Evolutionary conservation across 140 eudicot species (phyloP), one percentile per base, ranked within the genome.

Genomic region (Cichorium intybus): DNA sequence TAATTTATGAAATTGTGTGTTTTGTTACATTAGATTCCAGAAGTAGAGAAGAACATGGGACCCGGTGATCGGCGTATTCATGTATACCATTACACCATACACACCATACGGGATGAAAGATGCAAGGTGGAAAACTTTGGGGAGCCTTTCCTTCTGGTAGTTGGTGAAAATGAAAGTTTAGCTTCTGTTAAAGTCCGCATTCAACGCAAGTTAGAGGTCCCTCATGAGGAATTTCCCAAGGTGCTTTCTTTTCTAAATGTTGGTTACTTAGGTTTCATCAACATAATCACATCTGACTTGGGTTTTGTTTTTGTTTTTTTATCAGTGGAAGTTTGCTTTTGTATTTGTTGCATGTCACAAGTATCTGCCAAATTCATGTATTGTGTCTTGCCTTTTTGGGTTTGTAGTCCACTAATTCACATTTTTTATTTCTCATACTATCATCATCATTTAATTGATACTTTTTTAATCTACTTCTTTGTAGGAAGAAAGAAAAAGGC

Each of bases 261-360:
- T n/a, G n/a, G n/a, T n/a, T n/a, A n/a, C n/a, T n/a, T n/a, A n/a
- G n/a, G n/a, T n/a, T n/a, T n/a, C n/a, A n/a, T n/a, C n/a, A 18
- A 18, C 49, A 47, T 47, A 47, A 21, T 33, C 4, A 6, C 7
- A 21, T 20, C 2, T 59, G 16, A 46, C n/a, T n/a, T n/a, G n/a
- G n/a, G n/a, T n/a, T n/a, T n/a, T 18, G 43, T 35, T 62, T 35
- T 52, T 4, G 21, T 71, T 33, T 62, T 27, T 55, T 33, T 26
- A 33, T 21, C 79, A 88, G 96, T 88, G 96, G 96, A 88, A 80
- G 53, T 82, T 85, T 69, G 96, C 96, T 15, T 85, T 88, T 53
- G 49, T 85, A 41, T 85, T 90, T 14, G 69, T 85, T 66, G 94
- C 87, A 26, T 80, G 85, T 41, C 82, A 94, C 0, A 90, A 85